Conservation (phyloP, 129 eudicot species). For the Artemisia tridentata region DNA sequence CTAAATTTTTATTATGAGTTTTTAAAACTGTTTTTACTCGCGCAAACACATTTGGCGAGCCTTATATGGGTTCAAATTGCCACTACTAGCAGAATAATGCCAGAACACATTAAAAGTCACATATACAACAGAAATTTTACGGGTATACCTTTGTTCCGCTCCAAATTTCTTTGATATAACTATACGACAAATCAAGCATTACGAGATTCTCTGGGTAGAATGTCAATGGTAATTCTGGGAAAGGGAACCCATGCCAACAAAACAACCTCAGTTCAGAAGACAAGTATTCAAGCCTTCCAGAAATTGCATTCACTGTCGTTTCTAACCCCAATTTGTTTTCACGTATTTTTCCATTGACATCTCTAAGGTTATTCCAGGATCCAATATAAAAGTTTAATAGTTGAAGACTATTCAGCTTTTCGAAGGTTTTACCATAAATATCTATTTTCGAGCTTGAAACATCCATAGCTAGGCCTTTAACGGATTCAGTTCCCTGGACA, state of each 20-base stretch:
- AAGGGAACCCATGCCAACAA: conserved; percentile 45
- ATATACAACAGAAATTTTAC: not conserved
- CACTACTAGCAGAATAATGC: not conserved
- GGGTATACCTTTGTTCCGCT: conserved; percentile 33
- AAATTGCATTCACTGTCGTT: conserved; percentile 31
- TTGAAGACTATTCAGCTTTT: conserved; percentile 28
- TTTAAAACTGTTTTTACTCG: no score
- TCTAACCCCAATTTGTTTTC: conserved; percentile 25
- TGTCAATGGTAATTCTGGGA: conserved; percentile 20
- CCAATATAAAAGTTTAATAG: conserved; percentile 20
- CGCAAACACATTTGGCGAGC: no score
- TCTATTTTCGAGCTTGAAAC: conserved; percentile 4
- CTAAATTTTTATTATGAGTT: no score
- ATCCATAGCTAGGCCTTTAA: conserved; percentile 32
- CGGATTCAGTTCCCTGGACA: conserved; percentile 30
- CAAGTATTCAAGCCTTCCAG: conserved; percentile 27
- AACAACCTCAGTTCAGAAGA: conserved; percentile 34
- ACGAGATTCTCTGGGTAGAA: conserved; percentile 29
- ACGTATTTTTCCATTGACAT: conserved; percentile 7
- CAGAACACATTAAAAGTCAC: not conserved
- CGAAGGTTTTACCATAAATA: conserved; percentile 22
- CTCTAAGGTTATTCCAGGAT: conserved; percentile 19
- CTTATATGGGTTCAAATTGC: not conserved
- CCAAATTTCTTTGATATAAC: conserved; percentile 35
- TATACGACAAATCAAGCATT: conserved; percentile 34